These are phyloP conservation scores for Geoglossum cookeanum DNA, from an alignment of 2,329 filamentous ascomycete genomes.

Conservation along the genomic window DNA sequence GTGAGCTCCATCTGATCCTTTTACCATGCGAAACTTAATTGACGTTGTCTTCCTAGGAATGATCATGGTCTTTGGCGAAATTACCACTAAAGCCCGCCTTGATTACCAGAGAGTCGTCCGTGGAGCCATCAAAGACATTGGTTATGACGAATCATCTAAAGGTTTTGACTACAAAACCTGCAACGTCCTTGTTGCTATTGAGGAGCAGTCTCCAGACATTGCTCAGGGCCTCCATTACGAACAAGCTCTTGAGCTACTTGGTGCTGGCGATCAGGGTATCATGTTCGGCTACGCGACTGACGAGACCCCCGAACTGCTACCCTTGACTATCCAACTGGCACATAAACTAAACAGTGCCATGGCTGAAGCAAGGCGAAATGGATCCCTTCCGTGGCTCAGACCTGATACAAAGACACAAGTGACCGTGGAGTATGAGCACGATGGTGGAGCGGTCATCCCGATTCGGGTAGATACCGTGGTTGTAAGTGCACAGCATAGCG, in stretches of 20 bases:
- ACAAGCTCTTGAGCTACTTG: constrained; percentile 88
- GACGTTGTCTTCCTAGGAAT: constrained; percentile 29
- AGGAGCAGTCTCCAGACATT: constrained; percentile 98
- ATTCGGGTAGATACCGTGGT: constrained; percentile 91
- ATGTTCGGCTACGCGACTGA: constrained; percentile 99
- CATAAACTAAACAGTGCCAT: constrained; percentile 97
- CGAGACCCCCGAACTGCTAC: constrained; percentile 93
- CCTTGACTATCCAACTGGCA: constrained; percentile 79
- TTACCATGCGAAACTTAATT: background rate
- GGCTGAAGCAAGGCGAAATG: constrained; percentile 73
- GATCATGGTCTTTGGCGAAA: constrained; percentile 98
- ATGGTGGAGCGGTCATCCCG: constrained; percentile 82
- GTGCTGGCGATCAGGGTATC: constrained; percentile 98
- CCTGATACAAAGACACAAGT: constrained; percentile 99
- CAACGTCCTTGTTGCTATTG: constrained; percentile 95
- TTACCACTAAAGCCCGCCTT: constrained; percentile 84
- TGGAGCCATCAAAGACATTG: constrained; percentile 90
- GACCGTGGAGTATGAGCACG: constrained; percentile 96
- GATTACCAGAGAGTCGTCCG: constrained; percentile 99
- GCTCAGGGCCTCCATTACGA: constrained; percentile 98
- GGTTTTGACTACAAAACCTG: constrained; percentile 99
- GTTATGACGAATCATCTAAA: constrained; percentile 92
- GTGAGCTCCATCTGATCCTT: constrained; percentile 25
- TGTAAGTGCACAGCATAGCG: constrained; percentile 84
- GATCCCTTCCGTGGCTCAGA: constrained; percentile 78